phyloP scores from a whole-genome alignment of 2,329 filamentous ascomycete species.

The Beauveria sp. region DNA sequence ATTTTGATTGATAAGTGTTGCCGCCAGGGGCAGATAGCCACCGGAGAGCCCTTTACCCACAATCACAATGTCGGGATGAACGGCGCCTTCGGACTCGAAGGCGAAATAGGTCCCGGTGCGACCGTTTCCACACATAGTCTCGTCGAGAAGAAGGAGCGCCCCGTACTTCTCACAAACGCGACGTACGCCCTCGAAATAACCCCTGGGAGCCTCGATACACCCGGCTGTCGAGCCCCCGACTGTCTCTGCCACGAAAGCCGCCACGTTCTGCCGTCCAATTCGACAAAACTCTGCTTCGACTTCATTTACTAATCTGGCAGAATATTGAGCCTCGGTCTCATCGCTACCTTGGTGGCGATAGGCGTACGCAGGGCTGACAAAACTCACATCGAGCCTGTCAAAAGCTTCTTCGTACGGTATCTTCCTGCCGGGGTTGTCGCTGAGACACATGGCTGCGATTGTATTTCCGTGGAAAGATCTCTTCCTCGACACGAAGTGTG shows the following conservation, averaged over 20 bases:
- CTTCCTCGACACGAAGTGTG: not conserved
- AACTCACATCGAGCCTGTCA: not conserved
- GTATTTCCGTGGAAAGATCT: not conserved
- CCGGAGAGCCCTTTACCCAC: not conserved
- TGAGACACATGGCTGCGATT: not conserved
- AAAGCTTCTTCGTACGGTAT: not conserved
- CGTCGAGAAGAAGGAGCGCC: not conserved
- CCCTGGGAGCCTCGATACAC: not conserved
- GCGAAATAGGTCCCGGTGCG: not conserved
- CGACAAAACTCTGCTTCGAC: not conserved
- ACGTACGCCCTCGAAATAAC: not conserved
- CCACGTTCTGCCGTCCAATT: not conserved
- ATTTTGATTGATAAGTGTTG: not conserved
- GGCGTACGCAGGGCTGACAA: not conserved
- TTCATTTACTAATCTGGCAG: not conserved
- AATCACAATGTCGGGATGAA: not conserved
- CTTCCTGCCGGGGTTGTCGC: not conserved
- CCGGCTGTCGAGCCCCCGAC: not conserved
- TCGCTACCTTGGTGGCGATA: not conserved
- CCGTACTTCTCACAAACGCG: not conserved
- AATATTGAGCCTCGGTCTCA: not conserved
- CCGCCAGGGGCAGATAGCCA: not conserved
- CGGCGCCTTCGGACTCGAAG: not conserved
- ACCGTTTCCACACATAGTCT: not conserved
- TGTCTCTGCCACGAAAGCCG: not conserved